These are phyloP conservation scores for Claviceps quebecensis DNA, from an alignment of 2,329 filamentous ascomycete species.

Conservation along the genomic window DNA sequence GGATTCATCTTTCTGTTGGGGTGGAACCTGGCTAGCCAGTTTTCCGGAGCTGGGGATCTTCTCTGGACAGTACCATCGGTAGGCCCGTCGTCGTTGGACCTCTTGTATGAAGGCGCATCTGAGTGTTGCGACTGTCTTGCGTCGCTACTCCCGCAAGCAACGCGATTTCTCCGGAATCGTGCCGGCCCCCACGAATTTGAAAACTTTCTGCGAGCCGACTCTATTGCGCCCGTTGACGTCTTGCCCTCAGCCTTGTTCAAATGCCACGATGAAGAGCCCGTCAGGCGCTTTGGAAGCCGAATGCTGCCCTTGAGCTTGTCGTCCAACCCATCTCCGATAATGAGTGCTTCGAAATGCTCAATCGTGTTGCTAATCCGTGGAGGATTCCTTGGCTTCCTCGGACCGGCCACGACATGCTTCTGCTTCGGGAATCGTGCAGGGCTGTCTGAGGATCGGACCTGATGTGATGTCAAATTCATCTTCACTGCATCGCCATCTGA, in stretches of 20 bases:
- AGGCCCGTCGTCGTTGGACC: neutral
- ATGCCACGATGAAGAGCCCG: constrained; percentile 1
- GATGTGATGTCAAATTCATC: neutral
- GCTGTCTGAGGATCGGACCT: neutral
- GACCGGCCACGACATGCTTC: neutral
- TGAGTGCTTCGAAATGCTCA: constrained; percentile 6
- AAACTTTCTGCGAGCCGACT: constrained; percentile 2
- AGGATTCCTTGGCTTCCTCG: neutral
- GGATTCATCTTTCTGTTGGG: neutral
- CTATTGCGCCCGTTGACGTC: neutral
- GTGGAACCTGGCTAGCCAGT: neutral
- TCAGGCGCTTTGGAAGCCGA: neutral
- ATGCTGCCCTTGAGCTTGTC: neutral
- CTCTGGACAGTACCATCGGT: neutral
- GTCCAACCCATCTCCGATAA: neutral
- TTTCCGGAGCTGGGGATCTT: neutral
- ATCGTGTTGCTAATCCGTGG: constrained; percentile 5
- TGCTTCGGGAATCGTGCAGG: neutral
- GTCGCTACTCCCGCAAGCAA: neutral
- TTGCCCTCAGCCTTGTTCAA: neutral
- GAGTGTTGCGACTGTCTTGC: neutral
- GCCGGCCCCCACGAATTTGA: constrained; percentile 4
- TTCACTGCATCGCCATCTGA: neutral
- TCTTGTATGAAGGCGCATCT: neutral
- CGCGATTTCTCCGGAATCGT: constrained; percentile 1